Evolutionary conservation across 176 grass and related monocot genomes (phyloP), one percentile per base, ranked within the genome.

Genomic region (Bromus sterilis): DNA sequence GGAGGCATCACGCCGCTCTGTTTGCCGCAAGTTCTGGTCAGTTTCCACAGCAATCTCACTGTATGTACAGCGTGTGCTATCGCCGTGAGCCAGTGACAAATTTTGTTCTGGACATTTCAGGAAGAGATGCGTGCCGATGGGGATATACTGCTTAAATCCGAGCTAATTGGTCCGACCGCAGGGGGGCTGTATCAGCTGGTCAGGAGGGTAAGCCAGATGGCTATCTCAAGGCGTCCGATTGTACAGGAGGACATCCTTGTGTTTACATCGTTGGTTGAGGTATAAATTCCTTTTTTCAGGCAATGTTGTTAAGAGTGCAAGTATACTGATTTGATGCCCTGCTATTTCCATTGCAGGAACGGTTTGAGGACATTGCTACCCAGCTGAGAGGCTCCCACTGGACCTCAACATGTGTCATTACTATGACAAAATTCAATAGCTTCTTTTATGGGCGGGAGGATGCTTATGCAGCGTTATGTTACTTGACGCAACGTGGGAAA

Each of bases 121-220:
- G 86, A 94, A 72, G 92, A 87, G 71, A 91, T 94, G 87, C 84
- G 88, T 68, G 78, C 60, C 3, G 83, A 85, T 83, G 87, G 87
- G 80, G 81, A 91, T 11, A 80, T 94, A 59, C 80, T 91, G 59
- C 75, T 91, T 21, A 89, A 86, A 87, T 83, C 81, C 35, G 92
- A 89, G 65, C 62, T 94, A 70, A 94, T 80, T 44, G 89, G 87
- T 85, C 89, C 89, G 16, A 80, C 87, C 25, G 29, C 84, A 46
- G 65, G 87, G 9, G 56, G 46, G 60, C 24, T 94, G 36, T 89
- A 87, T 80, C 81, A 84, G 78, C 30, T 94, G 11, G 46, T 91
- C 37, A 83, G 78, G 77, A 91, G 82, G 77, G 36, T 87, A 6
- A 80, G 84, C 53, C 84, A 74, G 31, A 71, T 91, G 78, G 26